Percentiles rank a stretch among this genome's conserved stretches.
Conservation (phyloP, 2,329 filamentous ascomycete species). For the Cercospora brassicicola region DNA sequence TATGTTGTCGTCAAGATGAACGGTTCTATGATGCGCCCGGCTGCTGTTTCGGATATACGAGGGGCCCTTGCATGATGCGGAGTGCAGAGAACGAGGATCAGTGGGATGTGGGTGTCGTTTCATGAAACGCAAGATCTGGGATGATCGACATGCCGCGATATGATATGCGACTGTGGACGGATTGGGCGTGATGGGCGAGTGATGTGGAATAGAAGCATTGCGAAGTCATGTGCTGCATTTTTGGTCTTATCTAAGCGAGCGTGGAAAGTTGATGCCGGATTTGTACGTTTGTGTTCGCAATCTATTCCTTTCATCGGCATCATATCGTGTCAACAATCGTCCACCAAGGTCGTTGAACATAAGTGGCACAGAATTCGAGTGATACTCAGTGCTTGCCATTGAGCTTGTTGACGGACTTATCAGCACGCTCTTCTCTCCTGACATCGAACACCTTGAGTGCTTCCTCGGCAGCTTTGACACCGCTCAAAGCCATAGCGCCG, state of each 20-base stretch:
- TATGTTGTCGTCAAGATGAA: neutral
- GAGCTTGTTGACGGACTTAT: conserved; percentile 32
- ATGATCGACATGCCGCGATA: neutral
- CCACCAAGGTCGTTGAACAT: neutral
- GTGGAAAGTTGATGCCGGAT: neutral
- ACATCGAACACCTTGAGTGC: conserved; percentile 74
- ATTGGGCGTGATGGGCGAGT: neutral
- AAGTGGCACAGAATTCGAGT: neutral
- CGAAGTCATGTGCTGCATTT: neutral
- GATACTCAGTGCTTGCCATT: neutral
- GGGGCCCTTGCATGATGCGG: neutral
- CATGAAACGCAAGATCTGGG: neutral
- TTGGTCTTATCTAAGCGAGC: neutral
- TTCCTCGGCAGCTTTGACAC: conserved; percentile 90
- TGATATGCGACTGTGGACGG: neutral
- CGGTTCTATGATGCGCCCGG: neutral
- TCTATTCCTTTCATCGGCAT: neutral
- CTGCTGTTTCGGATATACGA: neutral
- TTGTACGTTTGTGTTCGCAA: neutral
- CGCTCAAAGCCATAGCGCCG: conserved; percentile 82
- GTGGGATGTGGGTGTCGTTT: neutral
- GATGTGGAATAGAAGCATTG: neutral
- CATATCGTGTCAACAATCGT: neutral
- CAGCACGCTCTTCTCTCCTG: conserved; percentile 74
- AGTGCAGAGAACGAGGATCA: neutral